Percentiles rank a stretch among this genome's conserved stretches.
Evolutionary conservation across 352 stramenopile genomes (phyloP).

Genomic region (Globisporangium sylvaticum): DNA sequence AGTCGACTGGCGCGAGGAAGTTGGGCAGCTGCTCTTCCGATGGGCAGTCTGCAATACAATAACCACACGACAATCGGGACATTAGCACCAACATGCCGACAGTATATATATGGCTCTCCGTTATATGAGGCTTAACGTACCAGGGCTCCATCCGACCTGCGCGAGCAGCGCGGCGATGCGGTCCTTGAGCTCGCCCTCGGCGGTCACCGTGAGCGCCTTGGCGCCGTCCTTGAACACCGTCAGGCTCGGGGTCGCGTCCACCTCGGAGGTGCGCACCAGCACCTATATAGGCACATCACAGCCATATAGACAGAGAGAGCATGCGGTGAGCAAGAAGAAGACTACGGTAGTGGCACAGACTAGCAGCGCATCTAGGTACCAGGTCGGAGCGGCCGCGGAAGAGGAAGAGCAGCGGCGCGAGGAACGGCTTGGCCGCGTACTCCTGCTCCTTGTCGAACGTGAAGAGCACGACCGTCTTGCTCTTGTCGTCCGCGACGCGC

Average conservation of each 20-base stretch:
- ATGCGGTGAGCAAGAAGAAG: neutral
- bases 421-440: slow-evolving; percentile 42
- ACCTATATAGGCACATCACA: slow-evolving; percentile 26
- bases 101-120: neutral
- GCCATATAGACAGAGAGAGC: slow-evolving; percentile 9
- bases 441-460: slow-evolving; percentile 26
- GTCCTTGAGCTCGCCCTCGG: slow-evolving; percentile 43
- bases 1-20: slow-evolving; percentile 60
- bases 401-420: slow-evolving; percentile 53
- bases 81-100: neutral
- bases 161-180: slow-evolving; percentile 44
- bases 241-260: slow-evolving; percentile 32
- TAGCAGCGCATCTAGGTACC: slow-evolving; percentile 22
- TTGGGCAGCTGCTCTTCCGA: slow-evolving; percentile 43
- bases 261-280: slow-evolving; percentile 35
- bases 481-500: slow-evolving; percentile 22
- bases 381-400: slow-evolving; percentile 60
- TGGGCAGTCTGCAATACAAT: slow-evolving; percentile 32
- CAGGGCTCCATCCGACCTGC: slow-evolving; percentile 57
- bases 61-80: neutral
- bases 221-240: slow-evolving; percentile 49
- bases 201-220: slow-evolving; percentile 30
- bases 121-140: slow-evolving; percentile 18
- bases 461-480: slow-evolving; percentile 28
- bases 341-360: neutral